Evolutionary conservation across 345 rosid species (phyloP), one percentile per base, ranked within the genome.

Genomic region (Hibiscus syriacus): DNA sequence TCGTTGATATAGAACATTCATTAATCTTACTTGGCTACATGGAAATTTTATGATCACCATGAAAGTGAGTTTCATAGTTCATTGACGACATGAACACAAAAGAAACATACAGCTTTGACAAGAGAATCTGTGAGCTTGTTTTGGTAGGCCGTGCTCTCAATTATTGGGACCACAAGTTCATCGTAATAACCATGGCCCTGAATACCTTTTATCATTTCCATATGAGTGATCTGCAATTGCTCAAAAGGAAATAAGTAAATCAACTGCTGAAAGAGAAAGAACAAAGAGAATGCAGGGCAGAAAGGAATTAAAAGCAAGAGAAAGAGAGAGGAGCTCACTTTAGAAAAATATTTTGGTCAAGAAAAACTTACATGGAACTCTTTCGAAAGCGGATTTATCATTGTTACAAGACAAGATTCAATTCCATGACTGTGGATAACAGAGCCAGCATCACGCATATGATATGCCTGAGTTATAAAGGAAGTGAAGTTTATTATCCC

Each of bases 361-460:
- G 49, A 14, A 45, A 45, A 39, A 68, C 85, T 83, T 85, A 94
- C 97, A 58, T 84, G 86, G 29, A 39, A 39, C 45, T 39, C 45
- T 39, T 39, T 39, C 10, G 45, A 39, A 39, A 39, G 13, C 13
- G 45, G 45, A 39, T 10, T 39, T 10, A 95, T 72, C 96, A 95
- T 95, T 6, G 97, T 95, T 58, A 83, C 98, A 46, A 95, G 86
- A 73, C 98, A 95, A 59, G 96, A 95, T 76, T 95, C 97, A 61
- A 92, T 84, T 69, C 99, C 98, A 76, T 90, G 99, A 76, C 97
- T 92, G 76, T 95, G 99, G 82, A 92, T 90, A 74, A 90, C 97
- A 72, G 97, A 87, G 70, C 99, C 99, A 54, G 98, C 96, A 85
- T 87, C 77, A 60, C 90, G 87, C 90, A 81, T 85, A 41, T 88